These are phyloP conservation scores for Wickerhamiella vanderwaltii DNA, from an alignment of 805 yeast genomes.

Conservation along the genomic window DNA sequence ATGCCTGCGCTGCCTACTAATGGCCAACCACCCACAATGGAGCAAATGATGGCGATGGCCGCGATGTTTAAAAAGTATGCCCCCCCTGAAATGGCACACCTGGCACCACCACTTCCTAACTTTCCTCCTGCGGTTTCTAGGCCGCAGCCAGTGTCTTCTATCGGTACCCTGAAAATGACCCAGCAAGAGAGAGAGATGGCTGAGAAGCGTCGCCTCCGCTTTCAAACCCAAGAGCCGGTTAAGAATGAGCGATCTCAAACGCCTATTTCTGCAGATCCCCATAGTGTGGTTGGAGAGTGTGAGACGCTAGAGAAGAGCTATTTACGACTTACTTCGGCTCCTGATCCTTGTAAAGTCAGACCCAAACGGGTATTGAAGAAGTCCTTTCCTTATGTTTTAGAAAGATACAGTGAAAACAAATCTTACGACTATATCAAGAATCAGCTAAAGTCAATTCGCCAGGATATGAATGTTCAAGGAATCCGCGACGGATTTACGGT, in stretches of 20 bases:
- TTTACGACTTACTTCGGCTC: conserved; percentile 78
- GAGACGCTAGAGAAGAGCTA: conserved; percentile 62
- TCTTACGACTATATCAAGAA: conserved; percentile 70
- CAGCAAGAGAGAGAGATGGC: neutral
- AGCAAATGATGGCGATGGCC: too few relatives aligned
- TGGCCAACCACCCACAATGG: too few relatives aligned
- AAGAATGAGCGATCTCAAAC: neutral
- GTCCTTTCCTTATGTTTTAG: conserved; percentile 42
- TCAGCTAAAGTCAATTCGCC: conserved; percentile 85
- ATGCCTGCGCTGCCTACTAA: too few relatives aligned
- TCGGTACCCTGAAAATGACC: neutral
- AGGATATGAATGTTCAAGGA: conserved; percentile 86
- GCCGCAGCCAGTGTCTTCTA: too few relatives aligned
- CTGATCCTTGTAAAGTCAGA: conserved; percentile 72
- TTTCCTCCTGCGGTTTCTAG: too few relatives aligned
- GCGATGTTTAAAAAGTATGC: too few relatives aligned
- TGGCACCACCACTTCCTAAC: too few relatives aligned
- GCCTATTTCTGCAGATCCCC: conserved; percentile 20
- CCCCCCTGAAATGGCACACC: too few relatives aligned
- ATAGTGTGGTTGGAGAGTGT: conserved; percentile 58
- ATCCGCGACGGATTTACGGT: conserved; percentile 67
- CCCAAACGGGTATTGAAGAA: conserved; percentile 52
- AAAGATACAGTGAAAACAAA: conserved; percentile 40
- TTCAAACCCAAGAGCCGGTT: neutral
- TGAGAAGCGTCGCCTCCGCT: conserved; percentile 4